Conservation (phyloP, 768 basidiomycete genomes). For the Boletus barrowsii region DNA sequence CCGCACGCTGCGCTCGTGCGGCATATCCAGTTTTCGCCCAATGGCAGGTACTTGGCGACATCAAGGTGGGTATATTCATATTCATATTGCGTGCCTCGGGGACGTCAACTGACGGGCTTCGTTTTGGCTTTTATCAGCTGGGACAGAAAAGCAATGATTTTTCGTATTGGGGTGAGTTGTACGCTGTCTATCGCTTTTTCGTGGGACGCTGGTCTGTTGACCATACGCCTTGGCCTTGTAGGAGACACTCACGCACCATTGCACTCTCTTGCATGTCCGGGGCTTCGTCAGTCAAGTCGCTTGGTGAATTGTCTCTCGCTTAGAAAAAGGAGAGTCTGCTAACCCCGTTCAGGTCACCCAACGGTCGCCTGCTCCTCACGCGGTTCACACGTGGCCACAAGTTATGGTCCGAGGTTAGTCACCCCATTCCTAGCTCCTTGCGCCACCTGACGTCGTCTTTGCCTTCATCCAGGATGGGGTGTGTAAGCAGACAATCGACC, state of each 20-base stretch:
- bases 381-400: slow-evolving; percentile 48
- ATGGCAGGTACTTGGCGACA: slow-evolving; percentile 52
- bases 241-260: slow-evolving; percentile 41
- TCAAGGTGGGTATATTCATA: slow-evolving; percentile 37
- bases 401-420: slow-evolving; percentile 47
- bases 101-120: not conserved
- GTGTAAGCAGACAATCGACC: slow-evolving; percentile 45
- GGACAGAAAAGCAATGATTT: slow-evolving; percentile 49
- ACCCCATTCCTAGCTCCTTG: too few species aligned
- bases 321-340: not conserved
- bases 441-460: not conserved
- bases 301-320: slow-evolving; percentile 31
- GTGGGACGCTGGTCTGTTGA: not conserved
- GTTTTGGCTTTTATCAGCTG: slow-evolving; percentile 42
- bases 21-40: slow-evolving; percentile 54
- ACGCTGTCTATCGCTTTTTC: not conserved
- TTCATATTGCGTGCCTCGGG: not conserved
- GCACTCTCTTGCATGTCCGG: slow-evolving; percentile 46
- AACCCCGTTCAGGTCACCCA: slow-evolving; percentile 40
- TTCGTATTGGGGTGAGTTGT: slow-evolving; percentile 41
- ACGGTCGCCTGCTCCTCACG: slow-evolving; percentile 42
- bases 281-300: slow-evolving; percentile 56
- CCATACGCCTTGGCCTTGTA: slow-evolving; percentile 12
- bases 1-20: slow-evolving; percentile 49
- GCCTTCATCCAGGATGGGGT: slow-evolving; percentile 41